These are phyloP conservation scores for Calocybe indica DNA, from an alignment of 768 basidiomycete genomes.

Conservation along the genomic window DNA sequence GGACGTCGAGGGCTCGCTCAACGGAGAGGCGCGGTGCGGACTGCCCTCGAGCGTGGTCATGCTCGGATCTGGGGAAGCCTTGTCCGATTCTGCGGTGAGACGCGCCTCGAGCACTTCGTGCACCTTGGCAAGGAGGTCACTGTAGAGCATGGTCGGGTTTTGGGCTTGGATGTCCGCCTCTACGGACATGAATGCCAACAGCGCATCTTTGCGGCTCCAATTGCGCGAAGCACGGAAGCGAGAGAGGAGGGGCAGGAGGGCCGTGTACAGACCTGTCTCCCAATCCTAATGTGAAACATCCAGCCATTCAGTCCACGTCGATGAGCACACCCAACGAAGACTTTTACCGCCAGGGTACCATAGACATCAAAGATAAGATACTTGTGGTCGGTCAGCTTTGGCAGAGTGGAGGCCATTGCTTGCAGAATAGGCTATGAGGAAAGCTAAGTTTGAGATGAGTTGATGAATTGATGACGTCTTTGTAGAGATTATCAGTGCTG, in stretches of 20 bases:
- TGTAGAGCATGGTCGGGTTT: constrained; percentile 54
- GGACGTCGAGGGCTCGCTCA: constrained; percentile 4
- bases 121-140: constrained; percentile 50
- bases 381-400: constrained; percentile 37
- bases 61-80: constrained; percentile 3
- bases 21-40: constrained; percentile 5
- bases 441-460: no score
- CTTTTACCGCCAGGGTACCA: constrained; percentile 50
- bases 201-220: constrained; percentile 47
- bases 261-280: constrained; percentile 61
- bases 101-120: constrained; percentile 31
- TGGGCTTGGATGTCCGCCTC: constrained; percentile 55
- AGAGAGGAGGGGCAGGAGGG: constrained; percentile 45
- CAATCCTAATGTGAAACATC: constrained; percentile 36
- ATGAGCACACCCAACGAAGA: no score
- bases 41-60: constrained; percentile 13
- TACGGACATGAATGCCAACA: constrained; percentile 43
- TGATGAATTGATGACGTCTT: no score
- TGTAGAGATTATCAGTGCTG: no score
- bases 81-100: constrained; percentile 21
- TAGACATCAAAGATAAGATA: constrained; percentile 73
- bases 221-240: constrained; percentile 29
- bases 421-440: no score
- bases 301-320: no score
- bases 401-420: neutral